Evolutionary conservation across 192 early-diverging fungal species (phyloP), one percentile per base, ranked within the genome.

Genomic region (Backusella psychrophila): DNA sequence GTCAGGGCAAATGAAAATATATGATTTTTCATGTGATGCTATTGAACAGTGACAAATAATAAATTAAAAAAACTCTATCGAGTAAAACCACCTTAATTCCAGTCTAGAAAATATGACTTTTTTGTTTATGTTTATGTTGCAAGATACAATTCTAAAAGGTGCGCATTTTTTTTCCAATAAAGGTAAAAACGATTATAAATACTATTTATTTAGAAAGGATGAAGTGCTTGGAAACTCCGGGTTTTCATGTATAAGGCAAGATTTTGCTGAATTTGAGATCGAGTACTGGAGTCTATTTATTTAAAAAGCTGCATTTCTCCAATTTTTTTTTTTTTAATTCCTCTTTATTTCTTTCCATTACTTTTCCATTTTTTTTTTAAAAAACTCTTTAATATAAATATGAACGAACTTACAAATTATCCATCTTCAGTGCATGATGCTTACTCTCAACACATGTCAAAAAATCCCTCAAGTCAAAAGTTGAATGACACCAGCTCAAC

Each of bases 401-500:
- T 59, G 56, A 59, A 59, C 23, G 23, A 59, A 12, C 11, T 59
- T 26, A 26, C 56, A 59, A 59, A 4, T 26, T 59, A 26, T 23
- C 4, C 56, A 59, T 59, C 56, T 59, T 63, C 56, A 63, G 56
- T 29, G 4, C 56, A 63, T 63, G 56, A 29, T 26, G 8, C 41
- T 23, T 70, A 70, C 23, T 70, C 36, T 44, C 36, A 39, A n/a
- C 2, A 70, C 19, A 38, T 14, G 7, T 70, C 19, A 70, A 26
- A 70, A 36, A 26, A 12, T 44, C 19, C 21, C 21, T 70, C 36
- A 4, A 44, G 23, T 29, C 56, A 63, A 11, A 63, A 29, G 21
- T 63, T n/a, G 23, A 70, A 23, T 39, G 36, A 44, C 41, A 53
- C 23, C 23, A 23, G 77, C 65, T 76, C 84, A 15, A 69, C 81